Base-by-base conservation (phyloP, 768 basidiomycete genomes). In the Naematelia aurantialba region DNA sequence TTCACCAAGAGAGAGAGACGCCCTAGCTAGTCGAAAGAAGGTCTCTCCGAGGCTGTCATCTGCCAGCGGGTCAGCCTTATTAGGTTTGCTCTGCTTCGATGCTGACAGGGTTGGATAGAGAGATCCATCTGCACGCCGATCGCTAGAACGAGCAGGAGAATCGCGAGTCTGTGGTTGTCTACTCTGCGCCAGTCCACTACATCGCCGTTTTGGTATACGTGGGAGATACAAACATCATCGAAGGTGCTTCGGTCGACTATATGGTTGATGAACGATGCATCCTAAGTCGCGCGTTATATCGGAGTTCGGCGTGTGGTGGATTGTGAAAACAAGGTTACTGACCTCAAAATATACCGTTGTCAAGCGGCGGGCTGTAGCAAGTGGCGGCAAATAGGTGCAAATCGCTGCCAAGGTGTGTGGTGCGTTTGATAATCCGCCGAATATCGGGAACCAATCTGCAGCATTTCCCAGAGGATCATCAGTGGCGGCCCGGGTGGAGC, bases 91-190 rank as follows among this genome's bases (percentile, higher is more conserved):
- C n/a, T n/a, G n/a, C n/a, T n/a, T n/a, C n/a, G n/a, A 31, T 19
- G 42, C 54, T 55, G 12, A 55, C 54, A 55, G 12, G 54, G 54
- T 13, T 31, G 13, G 3, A 45, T 4, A 55, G 31, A 2, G 19
- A 25, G 54, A 45, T 55, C 54, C 42, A 55, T 25, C 4, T 29
- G 42, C 3, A 39, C 54, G 14, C 54, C 54, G 8, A 55, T 17
- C 22, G 54, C 54, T 22, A 55, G 24, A 22, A 55, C 54, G 30
- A 55, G 22, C 13, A 55, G 27, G 21, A 55, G 4, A n/a, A 55
- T 27, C 4, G 54, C 54, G 27, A 55, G 54, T 21, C 42, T 21
- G 13, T 55, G 54, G 45, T 55, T 55, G 42, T 55, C 22, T 10
- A 55, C 14, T 12, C 54, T 24, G 4, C 42, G 52, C 31, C 30